Evolutionary conservation across 148 eudicot species (phyloP).

Genomic region (Euryodendron excelsum): DNA sequence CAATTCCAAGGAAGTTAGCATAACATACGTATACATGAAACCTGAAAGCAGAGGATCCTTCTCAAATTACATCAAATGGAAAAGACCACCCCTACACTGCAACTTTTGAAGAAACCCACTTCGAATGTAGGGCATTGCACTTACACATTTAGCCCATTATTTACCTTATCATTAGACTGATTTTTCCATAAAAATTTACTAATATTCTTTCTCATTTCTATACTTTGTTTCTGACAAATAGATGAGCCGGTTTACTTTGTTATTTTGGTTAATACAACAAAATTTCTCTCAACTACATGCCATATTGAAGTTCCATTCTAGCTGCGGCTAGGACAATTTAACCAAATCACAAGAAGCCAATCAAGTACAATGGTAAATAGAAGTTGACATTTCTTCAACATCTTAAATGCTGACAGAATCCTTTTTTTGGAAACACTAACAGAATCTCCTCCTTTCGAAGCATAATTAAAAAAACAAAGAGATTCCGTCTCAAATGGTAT

Average conservation of each 20-base stretch:
- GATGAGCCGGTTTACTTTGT: neutral
- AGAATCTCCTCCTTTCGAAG: conserved; percentile 3
- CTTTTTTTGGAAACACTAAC: neutral
- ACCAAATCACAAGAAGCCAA: neutral
- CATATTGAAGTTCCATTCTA: neutral
- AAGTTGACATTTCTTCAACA: neutral
- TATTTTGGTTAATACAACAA: neutral
- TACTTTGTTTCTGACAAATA: neutral
- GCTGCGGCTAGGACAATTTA: neutral
- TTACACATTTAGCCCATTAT: neutral
- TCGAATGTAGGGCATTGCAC: neutral
- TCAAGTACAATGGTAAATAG: neutral
- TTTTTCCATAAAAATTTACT: neutral
- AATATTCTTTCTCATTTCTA: neutral
- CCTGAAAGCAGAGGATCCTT: neutral
- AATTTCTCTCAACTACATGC: neutral
- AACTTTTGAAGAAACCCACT: neutral
- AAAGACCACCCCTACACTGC: neutral
- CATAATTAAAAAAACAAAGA: neutral
- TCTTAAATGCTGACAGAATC: neutral
- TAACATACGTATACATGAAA: neutral
- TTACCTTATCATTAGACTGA: neutral
- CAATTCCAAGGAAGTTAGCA: too few relatives aligned
- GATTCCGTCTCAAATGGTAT: neutral
- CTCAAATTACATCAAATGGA: neutral